Evolutionary conservation across 352 stramenopile genomes (phyloP), one percentile per base, ranked within the genome.

Genomic region (Chrysophaeum taylorii): DNA sequence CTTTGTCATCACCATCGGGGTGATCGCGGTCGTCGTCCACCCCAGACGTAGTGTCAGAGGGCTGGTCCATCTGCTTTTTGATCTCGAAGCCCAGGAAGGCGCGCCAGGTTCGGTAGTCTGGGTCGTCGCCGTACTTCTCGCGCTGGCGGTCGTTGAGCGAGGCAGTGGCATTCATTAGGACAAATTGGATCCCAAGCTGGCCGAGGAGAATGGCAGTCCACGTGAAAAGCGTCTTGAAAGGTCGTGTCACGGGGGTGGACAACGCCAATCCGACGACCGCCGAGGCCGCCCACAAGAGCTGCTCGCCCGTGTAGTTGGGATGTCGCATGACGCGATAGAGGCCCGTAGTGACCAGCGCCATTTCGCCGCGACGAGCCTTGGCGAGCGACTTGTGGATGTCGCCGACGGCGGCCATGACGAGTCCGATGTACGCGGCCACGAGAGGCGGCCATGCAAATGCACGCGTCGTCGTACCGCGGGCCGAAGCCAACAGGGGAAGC

Each of bases 251-350:
- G 52, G 9, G 12, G 27, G 39, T 15, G 25, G 7, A 2, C 9
- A 7, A 12, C 9, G 52, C 52, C 25, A 39, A 23, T 2, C 27
- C 52, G 27, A 25, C 25, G 52, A 31, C 52, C 52, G 27, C 25
- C 9, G 9, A 31, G 27, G 52, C 25, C 27, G 33, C 27, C 52
- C 52, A 63, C 7, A 63, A 9, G 9, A 63, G 12, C 52, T 63
- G 52, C 52, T 63, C 52, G 52, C 52, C 52, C 52, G 36, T 25
- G 52, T 63, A 63, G 52, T 63, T 63, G 7, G 52, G 52, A 23
- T 63, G 52, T 25, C 52, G 52, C 5, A 63, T 15, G 52, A 63
- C 12, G 5, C 15, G 27, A 31, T 25, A 63, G 52, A 31, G 52
- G 4, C 52, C 52, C 7, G 27, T 31, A 5, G 52, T 63, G 52